Conservation (phyloP, 2,329 filamentous ascomycete species). For the Boeremia exigua region DNA sequence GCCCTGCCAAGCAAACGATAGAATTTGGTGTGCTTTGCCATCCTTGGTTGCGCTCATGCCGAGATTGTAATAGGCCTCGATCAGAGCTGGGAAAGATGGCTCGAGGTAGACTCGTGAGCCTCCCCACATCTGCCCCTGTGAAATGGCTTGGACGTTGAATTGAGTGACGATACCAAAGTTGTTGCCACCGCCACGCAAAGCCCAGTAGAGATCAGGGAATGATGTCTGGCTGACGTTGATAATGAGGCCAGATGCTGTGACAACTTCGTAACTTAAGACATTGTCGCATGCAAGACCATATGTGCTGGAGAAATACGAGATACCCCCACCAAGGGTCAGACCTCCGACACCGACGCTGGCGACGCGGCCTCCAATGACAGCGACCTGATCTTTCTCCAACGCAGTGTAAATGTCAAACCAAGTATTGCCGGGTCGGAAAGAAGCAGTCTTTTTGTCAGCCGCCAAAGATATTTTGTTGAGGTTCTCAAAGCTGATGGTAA, state of each 20-base stretch:
- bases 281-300: conserved; percentile 40
- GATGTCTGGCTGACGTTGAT: conserved; percentile 26
- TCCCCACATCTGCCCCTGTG: conserved; percentile 38
- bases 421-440: conserved; percentile 42
- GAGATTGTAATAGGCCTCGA: conserved; percentile 36
- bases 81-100: conserved; percentile 24
- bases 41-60: conserved; percentile 29
- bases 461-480: conserved; percentile 38
- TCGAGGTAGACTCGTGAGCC: conserved; percentile 23
- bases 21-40: conserved; percentile 33
- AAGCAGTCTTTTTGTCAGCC: conserved; percentile 31
- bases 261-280: conserved; percentile 44
- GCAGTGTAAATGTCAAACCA: conserved; percentile 46
- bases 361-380: conserved; percentile 38
- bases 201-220: conserved; percentile 50
- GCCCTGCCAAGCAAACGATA: conserved; percentile 29
- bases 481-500: conserved; percentile 51
- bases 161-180: conserved; percentile 47
- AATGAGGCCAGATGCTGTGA: conserved; percentile 28
- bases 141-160: conserved; percentile 31
- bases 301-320: conserved; percentile 33
- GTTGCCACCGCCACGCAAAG: conserved; percentile 45
- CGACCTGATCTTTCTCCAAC: conserved; percentile 28
- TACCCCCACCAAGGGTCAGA: conserved; percentile 36
- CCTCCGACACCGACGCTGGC: conserved; percentile 30